phyloP scores from a whole-genome alignment of 352 stramenopile species.

The Pythium periplocum region DNA sequence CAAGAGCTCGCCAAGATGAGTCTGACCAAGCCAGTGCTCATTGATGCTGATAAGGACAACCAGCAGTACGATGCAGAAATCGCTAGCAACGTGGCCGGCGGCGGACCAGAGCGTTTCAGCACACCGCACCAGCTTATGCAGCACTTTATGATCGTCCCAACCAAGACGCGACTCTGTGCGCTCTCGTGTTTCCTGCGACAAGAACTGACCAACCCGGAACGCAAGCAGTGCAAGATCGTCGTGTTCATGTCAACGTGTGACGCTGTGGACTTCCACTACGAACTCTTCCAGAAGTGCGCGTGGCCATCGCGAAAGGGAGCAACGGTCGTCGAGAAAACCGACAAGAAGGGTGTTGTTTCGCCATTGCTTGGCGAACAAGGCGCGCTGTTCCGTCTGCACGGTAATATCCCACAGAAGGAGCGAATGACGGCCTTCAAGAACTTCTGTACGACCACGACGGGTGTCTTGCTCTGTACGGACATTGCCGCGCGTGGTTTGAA shows the following conservation, averaged over 20 bases:
- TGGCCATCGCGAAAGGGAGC: slow-evolving; percentile 31
- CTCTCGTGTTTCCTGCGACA: slow-evolving; percentile 90
- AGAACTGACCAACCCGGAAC: slow-evolving; percentile 41
- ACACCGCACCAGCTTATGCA: slow-evolving; percentile 93
- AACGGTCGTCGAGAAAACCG: slow-evolving; percentile 91
- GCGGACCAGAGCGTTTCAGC: slow-evolving; percentile 63
- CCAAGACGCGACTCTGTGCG: slow-evolving; percentile 91
- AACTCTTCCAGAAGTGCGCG: slow-evolving; percentile 84
- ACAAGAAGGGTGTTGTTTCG: slow-evolving; percentile 26
- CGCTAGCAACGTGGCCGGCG: background rate
- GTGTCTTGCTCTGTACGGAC: slow-evolving; percentile 98
- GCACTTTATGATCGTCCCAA: slow-evolving; percentile 93
- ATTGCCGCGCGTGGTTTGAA: slow-evolving; percentile 97
- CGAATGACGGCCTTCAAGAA: slow-evolving; percentile 94
- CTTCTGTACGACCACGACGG: slow-evolving; percentile 87
- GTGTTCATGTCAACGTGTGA: slow-evolving; percentile 98
- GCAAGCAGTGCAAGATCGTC: slow-evolving; percentile 79
- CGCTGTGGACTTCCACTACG: slow-evolving; percentile 95
- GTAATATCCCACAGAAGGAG: slow-evolving; percentile 95
- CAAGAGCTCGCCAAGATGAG: slow-evolving; percentile 81
- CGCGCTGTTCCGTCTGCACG: slow-evolving; percentile 88
- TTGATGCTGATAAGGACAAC: slow-evolving; percentile 64
- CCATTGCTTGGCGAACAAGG: slow-evolving; percentile 53
- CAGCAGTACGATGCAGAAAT: background rate
- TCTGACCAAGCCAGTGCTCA: slow-evolving; percentile 62